Conservation (phyloP, 2,329 filamentous ascomycete species). For the Exophiala phaeomuriformis region DNA sequence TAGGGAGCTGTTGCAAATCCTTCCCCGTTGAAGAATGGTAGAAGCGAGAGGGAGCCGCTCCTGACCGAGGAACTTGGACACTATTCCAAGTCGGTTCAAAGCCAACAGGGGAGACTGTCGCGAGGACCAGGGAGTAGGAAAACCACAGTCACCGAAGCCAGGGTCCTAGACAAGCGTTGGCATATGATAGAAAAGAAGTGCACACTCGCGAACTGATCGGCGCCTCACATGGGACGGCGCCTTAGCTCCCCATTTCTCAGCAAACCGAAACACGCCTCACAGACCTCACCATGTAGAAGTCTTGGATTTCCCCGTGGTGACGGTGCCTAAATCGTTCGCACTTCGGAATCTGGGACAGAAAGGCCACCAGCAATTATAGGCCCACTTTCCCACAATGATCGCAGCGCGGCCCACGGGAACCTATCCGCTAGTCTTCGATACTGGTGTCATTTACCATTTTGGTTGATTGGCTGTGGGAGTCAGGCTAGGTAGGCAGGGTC, state of each 20-base stretch:
- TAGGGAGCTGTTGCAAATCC: constrained; percentile 8
- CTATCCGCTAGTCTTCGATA: background rate
- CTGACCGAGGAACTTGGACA: background rate
- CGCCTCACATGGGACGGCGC: background rate
- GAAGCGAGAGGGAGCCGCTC: constrained; percentile 5
- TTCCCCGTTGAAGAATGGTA: background rate
- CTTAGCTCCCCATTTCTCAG: background rate
- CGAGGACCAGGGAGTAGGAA: constrained; percentile 3
- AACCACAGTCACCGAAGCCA: constrained; percentile 7
- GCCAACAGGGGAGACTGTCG: background rate
- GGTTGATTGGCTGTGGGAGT: background rate
- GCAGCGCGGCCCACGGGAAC: no score
- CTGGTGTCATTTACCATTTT: background rate
- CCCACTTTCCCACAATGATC: background rate
- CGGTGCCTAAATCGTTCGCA: background rate
- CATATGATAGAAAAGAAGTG: background rate
- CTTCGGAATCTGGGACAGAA: background rate
- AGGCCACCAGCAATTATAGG: background rate
- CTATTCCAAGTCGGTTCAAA: background rate
- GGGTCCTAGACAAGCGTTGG: background rate
- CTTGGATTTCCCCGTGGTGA: background rate
- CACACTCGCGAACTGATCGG: background rate
- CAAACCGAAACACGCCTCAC: background rate
- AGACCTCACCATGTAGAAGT: background rate
- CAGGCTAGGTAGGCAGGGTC: no score